Percentiles rank a stretch among this genome's conserved stretches.
These are phyloP conservation scores for Potentilla sterilis DNA, from an alignment of 306 rosid species.

Conservation along the genomic window DNA sequence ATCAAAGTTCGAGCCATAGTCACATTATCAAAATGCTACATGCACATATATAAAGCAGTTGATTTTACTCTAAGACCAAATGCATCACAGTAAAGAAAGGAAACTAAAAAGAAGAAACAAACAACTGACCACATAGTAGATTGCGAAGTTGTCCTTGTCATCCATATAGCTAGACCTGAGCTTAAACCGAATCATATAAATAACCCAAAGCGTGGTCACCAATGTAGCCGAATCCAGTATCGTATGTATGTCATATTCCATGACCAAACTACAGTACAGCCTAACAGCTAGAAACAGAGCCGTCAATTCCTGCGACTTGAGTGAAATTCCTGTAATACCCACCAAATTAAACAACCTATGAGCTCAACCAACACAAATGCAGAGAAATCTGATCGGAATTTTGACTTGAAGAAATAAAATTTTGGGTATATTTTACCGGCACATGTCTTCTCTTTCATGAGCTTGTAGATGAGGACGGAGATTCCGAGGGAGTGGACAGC, in stretches of 20 bases:
- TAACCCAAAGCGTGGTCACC: slow-evolving; percentile 69
- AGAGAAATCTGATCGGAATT: neutral
- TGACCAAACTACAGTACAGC: slow-evolving; percentile 73
- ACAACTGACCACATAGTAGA: slow-evolving; percentile 56
- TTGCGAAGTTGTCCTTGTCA: slow-evolving; percentile 61
- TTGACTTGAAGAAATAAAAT: neutral
- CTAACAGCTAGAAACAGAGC: slow-evolving; percentile 68
- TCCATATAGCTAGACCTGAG: slow-evolving; percentile 64
- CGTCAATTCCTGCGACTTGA: slow-evolving; percentile 75
- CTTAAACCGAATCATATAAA: slow-evolving; percentile 62
- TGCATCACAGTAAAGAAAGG: neutral
- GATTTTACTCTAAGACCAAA: neutral
- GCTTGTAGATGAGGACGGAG: slow-evolving; percentile 60
- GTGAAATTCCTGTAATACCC: slow-evolving; percentile 58
- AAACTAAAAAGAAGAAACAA: neutral
- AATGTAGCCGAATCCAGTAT: slow-evolving; percentile 68
- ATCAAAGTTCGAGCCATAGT: neutral
- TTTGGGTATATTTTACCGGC: slow-evolving; percentile 38
- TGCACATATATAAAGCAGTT: no score
- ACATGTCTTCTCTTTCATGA: slow-evolving; percentile 64
- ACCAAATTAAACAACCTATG: neutral
- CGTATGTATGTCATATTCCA: slow-evolving; percentile 82
- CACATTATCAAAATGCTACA: neutral
- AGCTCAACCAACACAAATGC: neutral
- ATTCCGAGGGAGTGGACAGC: slow-evolving; percentile 68